A percentile compares a stretch with the other conserved stretches of the same genome.
These are phyloP conservation scores for Lachnellula suecica DNA, from an alignment of 2,329 filamentous ascomycete genomes.

Conservation along the genomic window DNA sequence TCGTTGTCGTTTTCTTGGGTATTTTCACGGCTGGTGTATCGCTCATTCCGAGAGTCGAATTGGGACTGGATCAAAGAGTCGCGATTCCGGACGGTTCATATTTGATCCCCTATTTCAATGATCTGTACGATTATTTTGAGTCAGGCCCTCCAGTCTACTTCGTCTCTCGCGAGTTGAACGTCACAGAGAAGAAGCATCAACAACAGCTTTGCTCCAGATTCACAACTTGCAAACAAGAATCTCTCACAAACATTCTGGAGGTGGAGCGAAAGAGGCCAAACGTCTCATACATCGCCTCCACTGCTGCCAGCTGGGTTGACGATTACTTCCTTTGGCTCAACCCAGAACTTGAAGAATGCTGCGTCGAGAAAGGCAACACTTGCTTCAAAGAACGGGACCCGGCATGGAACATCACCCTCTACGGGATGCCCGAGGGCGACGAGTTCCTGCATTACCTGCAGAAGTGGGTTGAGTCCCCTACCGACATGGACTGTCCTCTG, in stretches of 20 bases:
- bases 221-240: constrained; percentile 80
- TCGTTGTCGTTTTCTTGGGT: constrained; percentile 82
- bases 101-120: constrained; percentile 93
- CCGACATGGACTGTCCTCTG: constrained; percentile 80
- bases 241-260: constrained; percentile 86
- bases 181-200: constrained; percentile 73
- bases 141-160: constrained; percentile 95
- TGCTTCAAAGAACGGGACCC: constrained; percentile 80
- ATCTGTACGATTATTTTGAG: constrained; percentile 89
- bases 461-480: constrained; percentile 79
- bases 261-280: constrained; percentile 89
- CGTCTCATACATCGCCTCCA: constrained; percentile 83
- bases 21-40: constrained; percentile 84
- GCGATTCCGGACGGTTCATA: constrained; percentile 94
- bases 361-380: constrained; percentile 65
- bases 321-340: constrained; percentile 98
- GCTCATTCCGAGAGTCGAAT: constrained; percentile 77
- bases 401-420: constrained; percentile 84
- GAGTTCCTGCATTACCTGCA: constrained; percentile 87
- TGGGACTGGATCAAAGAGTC: constrained; percentile 92
- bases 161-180: constrained; percentile 79
- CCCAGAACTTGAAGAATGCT: constrained; percentile 55
- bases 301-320: constrained; percentile 93
- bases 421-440: constrained; percentile 88
- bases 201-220: constrained; percentile 88